Evolutionary conservation across 495 filamentous ascomycete genomes (phyloP).

Genomic region (Penicillium soppii): DNA sequence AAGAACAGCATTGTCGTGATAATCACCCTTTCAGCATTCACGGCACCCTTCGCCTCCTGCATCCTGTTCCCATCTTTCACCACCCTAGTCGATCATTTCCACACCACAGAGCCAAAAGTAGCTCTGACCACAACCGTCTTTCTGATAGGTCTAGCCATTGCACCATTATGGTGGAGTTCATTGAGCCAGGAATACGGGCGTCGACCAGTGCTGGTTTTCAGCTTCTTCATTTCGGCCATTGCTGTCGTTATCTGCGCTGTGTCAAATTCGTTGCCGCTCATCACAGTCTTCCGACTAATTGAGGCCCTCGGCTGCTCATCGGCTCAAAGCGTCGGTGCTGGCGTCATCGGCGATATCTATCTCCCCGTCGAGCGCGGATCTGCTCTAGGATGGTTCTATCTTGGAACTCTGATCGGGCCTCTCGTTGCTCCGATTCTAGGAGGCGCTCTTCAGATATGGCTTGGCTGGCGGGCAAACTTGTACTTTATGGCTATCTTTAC

Average conservation of each 20-base stretch:
- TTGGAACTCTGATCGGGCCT: slow-evolving; percentile 12
- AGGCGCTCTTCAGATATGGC: slow-evolving; percentile 4
- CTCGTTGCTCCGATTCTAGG: slow-evolving; percentile 13
- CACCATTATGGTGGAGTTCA: not conserved
- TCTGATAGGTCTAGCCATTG: not conserved
- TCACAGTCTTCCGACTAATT: not conserved
- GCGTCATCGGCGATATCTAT: slow-evolving; percentile 8
- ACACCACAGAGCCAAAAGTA: not conserved
- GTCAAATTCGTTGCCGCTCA: not conserved
- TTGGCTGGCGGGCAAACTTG: slow-evolving; percentile 9
- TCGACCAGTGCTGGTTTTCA: not conserved
- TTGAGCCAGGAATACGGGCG: not conserved
- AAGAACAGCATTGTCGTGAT: not conserved
- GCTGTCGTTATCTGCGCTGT: not conserved
- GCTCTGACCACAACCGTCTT: not conserved
- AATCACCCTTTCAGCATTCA: not conserved
- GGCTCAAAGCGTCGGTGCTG: slow-evolving; percentile 13
- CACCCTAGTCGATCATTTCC: not conserved
- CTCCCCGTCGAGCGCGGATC: slow-evolving; percentile 1
- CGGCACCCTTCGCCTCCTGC: not conserved
- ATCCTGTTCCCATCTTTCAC: not conserved
- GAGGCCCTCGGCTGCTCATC: not conserved
- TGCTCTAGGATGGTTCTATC: slow-evolving; percentile 15
- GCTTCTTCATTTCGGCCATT: not conserved
- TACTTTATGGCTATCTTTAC: slow-evolving; percentile 13